Conservation (phyloP, 192 early-diverging fungal genomes). For the Gamsiella multidivaricata region DNA sequence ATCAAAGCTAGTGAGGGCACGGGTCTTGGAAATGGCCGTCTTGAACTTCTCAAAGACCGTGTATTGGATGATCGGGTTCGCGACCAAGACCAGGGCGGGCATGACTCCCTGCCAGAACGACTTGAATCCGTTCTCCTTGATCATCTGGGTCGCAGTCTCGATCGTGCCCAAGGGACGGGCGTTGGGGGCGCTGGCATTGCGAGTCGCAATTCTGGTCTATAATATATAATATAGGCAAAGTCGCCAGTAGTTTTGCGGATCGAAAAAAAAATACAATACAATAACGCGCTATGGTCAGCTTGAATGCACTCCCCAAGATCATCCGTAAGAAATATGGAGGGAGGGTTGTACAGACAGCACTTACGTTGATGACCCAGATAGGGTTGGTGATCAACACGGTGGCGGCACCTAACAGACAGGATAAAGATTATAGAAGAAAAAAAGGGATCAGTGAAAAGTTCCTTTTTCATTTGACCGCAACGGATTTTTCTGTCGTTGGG, state of each 20-base stretch:
- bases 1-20: slow-evolving; percentile 81
- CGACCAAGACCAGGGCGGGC: slow-evolving; percentile 97
- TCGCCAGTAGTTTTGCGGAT: no score
- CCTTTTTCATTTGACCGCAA: no score
- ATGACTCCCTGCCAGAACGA: slow-evolving; percentile 93
- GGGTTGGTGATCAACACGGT: slow-evolving; percentile 94
- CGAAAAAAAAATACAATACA: neutral
- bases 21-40: slow-evolving; percentile 66
- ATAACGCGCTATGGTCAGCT: no score
- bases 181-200: slow-evolving; percentile 69
- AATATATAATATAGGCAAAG: no score
- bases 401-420: slow-evolving; percentile 72
- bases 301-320: neutral
- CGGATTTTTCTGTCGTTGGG: no score
- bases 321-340: neutral
- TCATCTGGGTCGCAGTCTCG: slow-evolving; percentile 74
- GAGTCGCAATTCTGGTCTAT: slow-evolving; percentile 87
- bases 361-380: slow-evolving; percentile 98
- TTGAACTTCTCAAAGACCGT: slow-evolving; percentile 97
- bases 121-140: slow-evolving; percentile 87
- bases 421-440: no score
- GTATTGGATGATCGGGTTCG: slow-evolving; percentile 99
- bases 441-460: slow-evolving; percentile 5
- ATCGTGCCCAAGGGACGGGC: slow-evolving; percentile 58
- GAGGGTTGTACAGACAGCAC: slow-evolving; percentile 1